Conservation (phyloP, 2,329 filamentous ascomycete genomes). For the Epichloe amarillans region DNA sequence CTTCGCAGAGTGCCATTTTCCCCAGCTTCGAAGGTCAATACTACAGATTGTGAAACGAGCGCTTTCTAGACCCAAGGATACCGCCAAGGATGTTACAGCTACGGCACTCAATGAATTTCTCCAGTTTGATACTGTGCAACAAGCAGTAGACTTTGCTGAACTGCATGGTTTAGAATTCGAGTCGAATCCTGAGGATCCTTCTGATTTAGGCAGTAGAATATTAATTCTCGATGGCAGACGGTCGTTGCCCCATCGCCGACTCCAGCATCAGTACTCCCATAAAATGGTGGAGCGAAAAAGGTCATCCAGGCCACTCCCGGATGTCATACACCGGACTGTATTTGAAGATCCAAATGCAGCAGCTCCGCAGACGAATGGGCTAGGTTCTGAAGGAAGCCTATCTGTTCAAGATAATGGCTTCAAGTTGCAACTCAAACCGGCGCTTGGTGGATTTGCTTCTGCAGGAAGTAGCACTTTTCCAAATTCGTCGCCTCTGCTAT, state of each 20-base stretch:
- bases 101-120: constrained; percentile 41
- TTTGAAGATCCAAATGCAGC: constrained; percentile 20
- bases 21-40: constrained; percentile 43
- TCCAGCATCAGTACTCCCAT: constrained; percentile 43
- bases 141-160: constrained; percentile 52
- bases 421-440: neutral
- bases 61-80: constrained; percentile 42
- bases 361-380: constrained; percentile 5
- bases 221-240: constrained; percentile 31
- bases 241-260: constrained; percentile 32
- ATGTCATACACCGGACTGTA: constrained; percentile 43
- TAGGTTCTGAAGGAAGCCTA: constrained; percentile 14
- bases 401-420: constrained; percentile 13
- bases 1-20: constrained; percentile 55
- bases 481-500: neutral
- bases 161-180: constrained; percentile 42
- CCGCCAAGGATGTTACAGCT: constrained; percentile 47
- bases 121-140: constrained; percentile 53
- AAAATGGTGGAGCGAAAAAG: constrained; percentile 48
- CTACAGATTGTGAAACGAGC: constrained; percentile 40
- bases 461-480: neutral
- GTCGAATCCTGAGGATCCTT: constrained; percentile 18
- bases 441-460: neutral
- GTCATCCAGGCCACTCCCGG: constrained; percentile 33
- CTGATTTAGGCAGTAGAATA: constrained; percentile 24